Evolutionary conservation across 108 stramenopile genomes (phyloP).

Genomic region (Skeletonema marinoi): DNA sequence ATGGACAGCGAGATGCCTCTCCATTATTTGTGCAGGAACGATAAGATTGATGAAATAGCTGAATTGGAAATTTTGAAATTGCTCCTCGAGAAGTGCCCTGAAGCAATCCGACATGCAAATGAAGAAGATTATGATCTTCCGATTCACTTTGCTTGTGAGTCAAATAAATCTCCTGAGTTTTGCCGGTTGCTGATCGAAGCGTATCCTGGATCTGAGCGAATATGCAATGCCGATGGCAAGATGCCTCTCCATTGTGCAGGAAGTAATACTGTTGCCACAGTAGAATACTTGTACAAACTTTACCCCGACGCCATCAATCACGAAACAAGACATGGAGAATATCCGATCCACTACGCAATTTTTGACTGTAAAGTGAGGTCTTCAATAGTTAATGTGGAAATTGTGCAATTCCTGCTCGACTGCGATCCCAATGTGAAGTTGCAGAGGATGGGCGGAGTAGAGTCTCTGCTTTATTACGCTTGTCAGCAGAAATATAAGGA

Average conservation of each 20-base stretch:
- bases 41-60: too few species aligned
- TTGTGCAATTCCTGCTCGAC: too few species aligned
- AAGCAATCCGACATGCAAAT: not conserved
- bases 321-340: not conserved
- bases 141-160: not conserved
- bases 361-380: too few species aligned
- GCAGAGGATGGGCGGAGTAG: too few species aligned
- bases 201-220: conserved; percentile 3
- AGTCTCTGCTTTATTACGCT: too few species aligned
- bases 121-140: not conserved
- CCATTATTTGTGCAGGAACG: too few species aligned
- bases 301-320: too few species aligned
- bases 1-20: too few species aligned
- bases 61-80: conserved; percentile 8
- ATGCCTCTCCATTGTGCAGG: too few species aligned
- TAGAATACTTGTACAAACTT: not conserved
- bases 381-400: too few species aligned
- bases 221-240: not conserved
- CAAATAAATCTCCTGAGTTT: not conserved
- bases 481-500: too few species aligned
- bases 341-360: not conserved
- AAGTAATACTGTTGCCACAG: not conserved
- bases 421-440: too few species aligned
- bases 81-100: not conserved
- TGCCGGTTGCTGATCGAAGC: not conserved